A percentile compares a stretch with the other conserved stretches of the same genome.
phyloP scores from a whole-genome alignment of 371 early-diverging fungal genomes.

The Lichtheimia ornata region DNA sequence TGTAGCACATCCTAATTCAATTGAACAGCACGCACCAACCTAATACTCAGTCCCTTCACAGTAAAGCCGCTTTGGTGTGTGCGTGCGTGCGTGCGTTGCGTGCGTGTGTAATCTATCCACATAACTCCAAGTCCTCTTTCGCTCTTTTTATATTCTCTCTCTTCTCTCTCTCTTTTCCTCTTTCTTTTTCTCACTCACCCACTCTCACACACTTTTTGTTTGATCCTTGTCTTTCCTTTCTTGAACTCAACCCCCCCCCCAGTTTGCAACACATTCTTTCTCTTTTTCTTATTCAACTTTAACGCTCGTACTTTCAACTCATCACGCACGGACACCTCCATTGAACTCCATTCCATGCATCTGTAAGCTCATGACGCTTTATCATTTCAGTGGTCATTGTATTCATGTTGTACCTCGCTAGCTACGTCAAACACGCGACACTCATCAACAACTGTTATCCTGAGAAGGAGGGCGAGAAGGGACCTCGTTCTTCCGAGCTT shows the following conservation, averaged over 20 bases:
- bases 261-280: constrained; percentile 1
- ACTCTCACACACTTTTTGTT: background rate
- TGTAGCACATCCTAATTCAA: constrained; percentile 5
- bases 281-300: constrained; percentile 9
- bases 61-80: constrained; percentile 1
- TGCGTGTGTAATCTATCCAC: background rate
- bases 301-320: background rate
- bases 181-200: background rate
- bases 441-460: constrained; percentile 94
- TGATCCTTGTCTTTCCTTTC: constrained; percentile 2
- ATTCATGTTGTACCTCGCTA: constrained; percentile 1
- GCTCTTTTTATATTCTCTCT: constrained; percentile 14
- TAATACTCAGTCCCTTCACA: constrained; percentile 1
- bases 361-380: constrained; percentile 26
- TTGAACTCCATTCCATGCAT: constrained; percentile 26
- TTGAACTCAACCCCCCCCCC: background rate
- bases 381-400: no score
- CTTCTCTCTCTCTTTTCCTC: constrained; percentile 1
- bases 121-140: constrained; percentile 9
- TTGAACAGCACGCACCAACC: background rate
- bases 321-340: background rate
- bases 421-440: constrained; percentile 87
- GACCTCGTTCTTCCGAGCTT: constrained; percentile 81
- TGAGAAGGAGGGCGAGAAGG: constrained; percentile 75
- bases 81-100: background rate